These are phyloP conservation scores for Decorospora gaudefroyi DNA, from an alignment of 2,329 filamentous ascomycete genomes.

Conservation along the genomic window DNA sequence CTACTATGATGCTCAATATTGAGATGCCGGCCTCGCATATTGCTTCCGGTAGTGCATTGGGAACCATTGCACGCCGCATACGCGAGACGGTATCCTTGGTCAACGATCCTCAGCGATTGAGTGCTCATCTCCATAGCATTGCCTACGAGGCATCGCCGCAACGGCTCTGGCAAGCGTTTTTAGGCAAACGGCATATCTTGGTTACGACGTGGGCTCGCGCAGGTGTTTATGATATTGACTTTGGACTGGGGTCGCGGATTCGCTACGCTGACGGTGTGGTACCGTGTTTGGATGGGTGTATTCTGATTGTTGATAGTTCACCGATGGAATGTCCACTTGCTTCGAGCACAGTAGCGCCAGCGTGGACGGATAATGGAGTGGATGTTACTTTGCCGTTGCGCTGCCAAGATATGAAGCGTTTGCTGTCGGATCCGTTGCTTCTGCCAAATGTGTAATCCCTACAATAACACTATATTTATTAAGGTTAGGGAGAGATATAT, in stretches of 20 bases:
- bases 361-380: slow-evolving; percentile 2
- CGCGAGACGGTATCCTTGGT: slow-evolving; percentile 5
- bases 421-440: slow-evolving; percentile 7
- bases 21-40: slow-evolving; percentile 7
- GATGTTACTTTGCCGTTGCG: slow-evolving; percentile 5
- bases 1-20: slow-evolving; percentile 15
- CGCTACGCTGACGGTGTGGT: slow-evolving; percentile 14
- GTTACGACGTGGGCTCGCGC: slow-evolving; percentile 18
- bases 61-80: neutral
- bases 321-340: neutral
- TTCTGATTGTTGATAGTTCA: slow-evolving; percentile 11
- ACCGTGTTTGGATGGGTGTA: slow-evolving; percentile 8
- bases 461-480: neutral
- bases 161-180: slow-evolving; percentile 15
- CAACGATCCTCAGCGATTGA: slow-evolving; percentile 5
- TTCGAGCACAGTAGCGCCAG: neutral
- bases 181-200: slow-evolving; percentile 12
- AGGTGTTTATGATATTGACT: slow-evolving; percentile 12
- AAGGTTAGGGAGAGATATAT: too few species aligned
- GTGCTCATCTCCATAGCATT: slow-evolving; percentile 11
- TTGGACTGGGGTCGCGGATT: slow-evolving; percentile 9
- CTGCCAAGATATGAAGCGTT: slow-evolving; percentile 7
- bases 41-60: neutral
- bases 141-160: slow-evolving; percentile 16
- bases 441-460: slow-evolving; percentile 1